These are phyloP conservation scores for Trichoderma erinaceum DNA, from an alignment of 495 filamentous ascomycete genomes.

Conservation along the genomic window DNA sequence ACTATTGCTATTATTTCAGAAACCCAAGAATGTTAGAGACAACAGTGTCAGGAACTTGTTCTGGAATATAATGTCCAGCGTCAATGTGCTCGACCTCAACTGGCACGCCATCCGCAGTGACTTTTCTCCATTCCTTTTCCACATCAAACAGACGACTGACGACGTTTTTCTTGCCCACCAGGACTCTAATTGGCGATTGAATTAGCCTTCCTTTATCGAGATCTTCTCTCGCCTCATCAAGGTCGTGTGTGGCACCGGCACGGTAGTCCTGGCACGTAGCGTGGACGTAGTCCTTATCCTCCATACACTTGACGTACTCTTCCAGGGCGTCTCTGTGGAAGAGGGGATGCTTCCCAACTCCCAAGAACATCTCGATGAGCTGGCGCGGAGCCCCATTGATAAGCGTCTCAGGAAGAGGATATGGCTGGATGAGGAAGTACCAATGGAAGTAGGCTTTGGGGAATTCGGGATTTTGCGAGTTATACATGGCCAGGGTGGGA, in stretches of 20 bases:
- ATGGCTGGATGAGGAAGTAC: slow-evolving; percentile 37
- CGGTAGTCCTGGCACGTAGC: slow-evolving; percentile 42
- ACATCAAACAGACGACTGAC: slow-evolving; percentile 33
- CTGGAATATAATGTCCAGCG: slow-evolving; percentile 39
- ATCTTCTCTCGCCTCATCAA: slow-evolving; percentile 33
- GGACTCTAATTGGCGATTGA: slow-evolving; percentile 31
- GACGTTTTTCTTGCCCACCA: slow-evolving; percentile 33
- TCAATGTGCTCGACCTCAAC: slow-evolving; percentile 30
- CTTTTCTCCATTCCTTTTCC: slow-evolving; percentile 30
- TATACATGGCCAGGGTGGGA: slow-evolving; percentile 36
- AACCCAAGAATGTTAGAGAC: slow-evolving; percentile 28
- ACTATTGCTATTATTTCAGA: neutral
- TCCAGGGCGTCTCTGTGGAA: slow-evolving; percentile 23
- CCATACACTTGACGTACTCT: slow-evolving; percentile 27
- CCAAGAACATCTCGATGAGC: slow-evolving; percentile 26
- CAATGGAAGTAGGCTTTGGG: slow-evolving; percentile 38
- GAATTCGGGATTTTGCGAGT: slow-evolving; percentile 25
- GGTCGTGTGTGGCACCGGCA: slow-evolving; percentile 32
- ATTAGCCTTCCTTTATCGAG: slow-evolving; percentile 26
- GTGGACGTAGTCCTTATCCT: slow-evolving; percentile 26
- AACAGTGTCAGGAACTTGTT: slow-evolving; percentile 34
- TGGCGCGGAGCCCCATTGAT: slow-evolving; percentile 23
- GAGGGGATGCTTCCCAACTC: slow-evolving; percentile 17
- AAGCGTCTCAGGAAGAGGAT: slow-evolving; percentile 32
- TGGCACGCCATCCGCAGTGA: slow-evolving; percentile 21